Conservation (phyloP, 2,329 filamentous ascomycete species). For the Ceratocystis destructans region DNA sequence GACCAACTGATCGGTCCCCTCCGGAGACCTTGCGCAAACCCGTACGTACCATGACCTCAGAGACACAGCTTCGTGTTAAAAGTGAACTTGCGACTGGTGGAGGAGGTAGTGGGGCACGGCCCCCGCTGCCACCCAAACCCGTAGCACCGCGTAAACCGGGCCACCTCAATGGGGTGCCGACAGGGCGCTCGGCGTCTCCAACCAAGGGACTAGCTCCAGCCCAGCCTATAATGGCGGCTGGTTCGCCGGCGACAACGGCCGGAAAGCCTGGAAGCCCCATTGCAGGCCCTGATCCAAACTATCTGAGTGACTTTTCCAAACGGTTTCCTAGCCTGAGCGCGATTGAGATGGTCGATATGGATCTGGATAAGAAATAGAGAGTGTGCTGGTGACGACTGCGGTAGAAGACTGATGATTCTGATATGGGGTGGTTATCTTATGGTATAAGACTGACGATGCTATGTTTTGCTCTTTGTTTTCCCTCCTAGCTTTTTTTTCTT, state of each 20-base stretch:
- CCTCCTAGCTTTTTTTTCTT: not conserved
- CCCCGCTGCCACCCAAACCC: conserved; percentile 28
- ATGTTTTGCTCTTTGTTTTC: conserved; percentile 5
- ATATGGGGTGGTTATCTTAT: not conserved
- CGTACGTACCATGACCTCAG: conserved; percentile 13
- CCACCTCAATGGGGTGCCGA: conserved; percentile 44
- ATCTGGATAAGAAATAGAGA: conserved; percentile 27
- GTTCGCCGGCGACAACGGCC: conserved; percentile 24
- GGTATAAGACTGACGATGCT: not conserved
- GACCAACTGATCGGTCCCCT: not conserved
- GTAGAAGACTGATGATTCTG: not conserved
- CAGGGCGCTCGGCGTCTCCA: conserved; percentile 27
- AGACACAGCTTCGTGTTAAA: conserved; percentile 21
- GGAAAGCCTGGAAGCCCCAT: conserved; percentile 24
- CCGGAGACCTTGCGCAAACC: conserved; percentile 16
- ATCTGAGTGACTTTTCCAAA: conserved; percentile 60
- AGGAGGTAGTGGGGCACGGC: conserved; percentile 9
- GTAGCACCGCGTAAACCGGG: conserved; percentile 47
- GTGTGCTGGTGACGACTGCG: not conserved
- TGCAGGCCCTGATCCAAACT: conserved; percentile 47
- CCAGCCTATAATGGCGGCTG: conserved; percentile 26
- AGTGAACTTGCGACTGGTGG: conserved; percentile 12
- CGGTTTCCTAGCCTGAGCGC: conserved; percentile 73
- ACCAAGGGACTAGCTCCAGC: conserved; percentile 28
- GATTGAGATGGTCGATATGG: conserved; percentile 78